phyloP scores from a whole-genome alignment of 2,329 filamentous ascomycete genomes.

The Akanthomyces lecanii region DNA sequence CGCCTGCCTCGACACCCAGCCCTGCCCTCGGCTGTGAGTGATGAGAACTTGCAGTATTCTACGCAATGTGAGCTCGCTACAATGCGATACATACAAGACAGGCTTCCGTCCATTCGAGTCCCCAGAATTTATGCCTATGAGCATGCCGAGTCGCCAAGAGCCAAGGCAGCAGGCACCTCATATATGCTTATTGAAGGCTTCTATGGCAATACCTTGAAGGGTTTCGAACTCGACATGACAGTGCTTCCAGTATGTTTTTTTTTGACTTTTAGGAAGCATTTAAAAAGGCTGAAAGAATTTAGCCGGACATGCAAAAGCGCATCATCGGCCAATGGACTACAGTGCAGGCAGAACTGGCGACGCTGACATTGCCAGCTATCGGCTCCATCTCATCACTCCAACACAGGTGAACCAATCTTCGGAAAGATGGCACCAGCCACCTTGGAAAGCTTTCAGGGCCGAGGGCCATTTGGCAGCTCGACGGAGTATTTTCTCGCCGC shows the following conservation, averaged over 20 bases:
- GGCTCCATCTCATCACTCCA: constrained; percentile 24
- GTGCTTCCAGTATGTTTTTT: too few relatives aligned
- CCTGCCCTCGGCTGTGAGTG: too few relatives aligned
- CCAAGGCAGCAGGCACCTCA: constrained; percentile 20
- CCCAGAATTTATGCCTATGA: constrained; percentile 23
- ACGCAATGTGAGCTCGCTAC: constrained; percentile 23
- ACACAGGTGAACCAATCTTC: constrained; percentile 22
- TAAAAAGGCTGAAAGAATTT: too few relatives aligned
- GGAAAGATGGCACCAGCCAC: constrained; percentile 18
- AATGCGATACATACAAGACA: constrained; percentile 21
- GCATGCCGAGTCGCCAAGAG: constrained; percentile 18
- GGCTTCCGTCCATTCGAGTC: constrained; percentile 10
- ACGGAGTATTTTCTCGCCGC: too few relatives aligned
- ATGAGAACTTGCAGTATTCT: constrained; percentile 17
- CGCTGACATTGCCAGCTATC: constrained; percentile 23
- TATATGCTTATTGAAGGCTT: constrained; percentile 29
- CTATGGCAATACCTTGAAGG: constrained; percentile 23
- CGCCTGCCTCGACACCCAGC: constrained; percentile 22
- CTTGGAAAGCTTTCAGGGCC: too few relatives aligned
- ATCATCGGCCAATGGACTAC: constrained; percentile 24
- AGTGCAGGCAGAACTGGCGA: constrained; percentile 22
- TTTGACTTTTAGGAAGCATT: too few relatives aligned
- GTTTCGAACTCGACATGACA: constrained; percentile 21
- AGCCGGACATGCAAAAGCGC: constrained; percentile 18
- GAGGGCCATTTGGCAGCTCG: too few relatives aligned